phyloP scores from a whole-genome alignment of 768 basidiomycete species.

The Rhodocollybia butyracea region DNA sequence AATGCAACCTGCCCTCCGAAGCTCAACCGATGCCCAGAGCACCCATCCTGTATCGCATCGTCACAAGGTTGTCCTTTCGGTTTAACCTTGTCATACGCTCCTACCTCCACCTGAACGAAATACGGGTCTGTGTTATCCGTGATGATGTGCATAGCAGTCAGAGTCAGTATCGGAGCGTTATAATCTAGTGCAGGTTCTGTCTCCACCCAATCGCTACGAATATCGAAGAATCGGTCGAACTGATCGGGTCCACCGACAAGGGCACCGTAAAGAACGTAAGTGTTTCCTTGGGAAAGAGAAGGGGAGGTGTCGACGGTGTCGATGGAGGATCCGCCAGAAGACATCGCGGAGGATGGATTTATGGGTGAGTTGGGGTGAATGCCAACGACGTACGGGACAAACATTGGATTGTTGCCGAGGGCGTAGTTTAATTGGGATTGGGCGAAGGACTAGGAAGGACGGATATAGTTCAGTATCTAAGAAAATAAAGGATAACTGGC shows the following conservation, averaged over 20 bases:
- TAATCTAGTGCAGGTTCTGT: conserved; percentile 84
- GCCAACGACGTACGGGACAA: conserved; percentile 87
- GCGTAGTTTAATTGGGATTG: conserved; percentile 76
- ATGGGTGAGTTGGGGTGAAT: conserved; percentile 85
- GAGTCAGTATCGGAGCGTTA: conserved; percentile 84
- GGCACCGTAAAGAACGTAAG: conserved; percentile 82
- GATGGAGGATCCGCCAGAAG: conserved; percentile 78
- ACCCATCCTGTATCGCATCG: conserved; percentile 55
- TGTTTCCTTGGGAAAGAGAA: conserved; percentile 41
- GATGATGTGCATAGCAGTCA: conserved; percentile 75
- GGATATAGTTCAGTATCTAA: not conserved
- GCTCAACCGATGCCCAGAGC: conserved; percentile 50
- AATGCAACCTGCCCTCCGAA: conserved; percentile 65
- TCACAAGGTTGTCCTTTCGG: conserved; percentile 80
- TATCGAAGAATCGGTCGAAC: conserved; percentile 76
- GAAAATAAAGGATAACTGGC: conserved; percentile 6
- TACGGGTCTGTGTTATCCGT: conserved; percentile 70
- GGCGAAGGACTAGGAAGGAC: conserved; percentile 57
- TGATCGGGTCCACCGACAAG: conserved; percentile 85
- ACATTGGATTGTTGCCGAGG: conserved; percentile 90
- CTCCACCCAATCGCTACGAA: conserved; percentile 87
- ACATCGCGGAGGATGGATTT: conserved; percentile 89
- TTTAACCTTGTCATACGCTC: conserved; percentile 57
- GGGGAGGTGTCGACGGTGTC: conserved; percentile 70
- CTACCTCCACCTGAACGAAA: conserved; percentile 68